These are phyloP conservation scores for Botryosphaeria dothidea DNA, from an alignment of 2,329 filamentous ascomycete species.

Conservation along the genomic window DNA sequence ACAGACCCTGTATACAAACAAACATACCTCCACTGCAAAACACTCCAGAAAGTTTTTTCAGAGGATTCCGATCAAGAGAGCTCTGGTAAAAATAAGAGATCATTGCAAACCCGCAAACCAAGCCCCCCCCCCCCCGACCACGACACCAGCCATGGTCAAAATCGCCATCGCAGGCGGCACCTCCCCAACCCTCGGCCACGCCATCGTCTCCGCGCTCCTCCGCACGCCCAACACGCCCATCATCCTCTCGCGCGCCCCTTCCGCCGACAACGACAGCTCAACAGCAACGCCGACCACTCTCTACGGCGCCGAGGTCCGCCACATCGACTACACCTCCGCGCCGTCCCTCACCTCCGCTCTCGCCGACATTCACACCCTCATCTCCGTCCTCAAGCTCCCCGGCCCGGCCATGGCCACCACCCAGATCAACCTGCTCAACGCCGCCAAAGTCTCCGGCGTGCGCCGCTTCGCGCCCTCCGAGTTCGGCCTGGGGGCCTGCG, in stretches of 20 bases:
- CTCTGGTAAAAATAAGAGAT: too few relatives aligned
- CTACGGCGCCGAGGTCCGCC: conserved; percentile 25
- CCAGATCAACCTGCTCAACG: conserved; percentile 50
- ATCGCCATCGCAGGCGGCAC: conserved; percentile 31
- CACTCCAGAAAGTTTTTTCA: too few relatives aligned
- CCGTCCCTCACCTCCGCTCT: conserved; percentile 25
- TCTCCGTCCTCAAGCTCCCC: conserved; percentile 26
- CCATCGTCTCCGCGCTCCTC: conserved; percentile 28
- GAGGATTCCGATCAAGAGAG: too few relatives aligned
- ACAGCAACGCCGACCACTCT: not conserved
- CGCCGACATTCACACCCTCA: conserved; percentile 28
- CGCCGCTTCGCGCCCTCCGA: conserved; percentile 55
- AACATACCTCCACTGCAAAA: not conserved
- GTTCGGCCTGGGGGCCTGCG: conserved; percentile 38
- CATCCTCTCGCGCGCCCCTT: conserved; percentile 31
- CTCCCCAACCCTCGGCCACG: conserved; percentile 28
- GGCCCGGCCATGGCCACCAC: conserved; percentile 29
- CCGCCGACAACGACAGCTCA: not conserved
- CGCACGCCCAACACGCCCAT: conserved; percentile 27
- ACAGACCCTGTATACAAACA: not conserved
- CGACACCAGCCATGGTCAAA: conserved; percentile 23
- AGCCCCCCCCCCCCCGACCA: not conserved
- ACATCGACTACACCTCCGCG: conserved; percentile 31
- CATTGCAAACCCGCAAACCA: conserved; percentile 25
- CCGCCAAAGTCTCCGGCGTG: conserved; percentile 52